Percentiles rank a stretch among this genome's conserved stretches.
Evolutionary conservation across 306 rosid genomes (phyloP).

Genomic region (Trifolium subterraneum): DNA sequence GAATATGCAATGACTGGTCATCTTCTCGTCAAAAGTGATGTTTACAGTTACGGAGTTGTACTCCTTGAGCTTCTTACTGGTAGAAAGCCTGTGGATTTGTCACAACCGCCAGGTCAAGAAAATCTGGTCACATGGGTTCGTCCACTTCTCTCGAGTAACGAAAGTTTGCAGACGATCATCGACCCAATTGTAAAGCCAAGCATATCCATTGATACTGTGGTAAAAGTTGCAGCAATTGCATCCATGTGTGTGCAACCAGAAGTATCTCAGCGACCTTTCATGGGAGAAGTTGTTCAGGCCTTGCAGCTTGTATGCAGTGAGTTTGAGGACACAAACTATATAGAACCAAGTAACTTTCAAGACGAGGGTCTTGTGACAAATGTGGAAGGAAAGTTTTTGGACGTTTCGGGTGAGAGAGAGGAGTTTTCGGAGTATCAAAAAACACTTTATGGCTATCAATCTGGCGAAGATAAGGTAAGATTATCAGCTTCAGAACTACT

Average conservation of each 20-base stretch:
- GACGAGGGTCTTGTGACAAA: constrained; percentile 50
- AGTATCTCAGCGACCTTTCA: constrained; percentile 91
- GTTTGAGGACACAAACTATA: constrained; percentile 62
- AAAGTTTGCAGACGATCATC: constrained; percentile 70
- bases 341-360: constrained; percentile 54
- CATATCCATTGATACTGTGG: constrained; percentile 58
- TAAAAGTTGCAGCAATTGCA: constrained; percentile 95
- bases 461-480: constrained; percentile 51
- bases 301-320: constrained; percentile 91
- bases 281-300: constrained; percentile 99
- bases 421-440: constrained; percentile 36
- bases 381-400: constrained; percentile 41
- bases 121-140: constrained; percentile 90
- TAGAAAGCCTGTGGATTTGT: constrained; percentile 91
- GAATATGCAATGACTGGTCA: constrained; percentile 99
- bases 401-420: constrained; percentile 36
- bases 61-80: constrained; percentile 95
- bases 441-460: constrained; percentile 39
- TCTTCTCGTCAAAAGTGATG: constrained; percentile 95
- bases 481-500: constrained; percentile 62
- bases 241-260: constrained; percentile 99
- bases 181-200: constrained; percentile 66
- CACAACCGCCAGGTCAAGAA: constrained; percentile 95
- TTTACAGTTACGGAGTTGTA: constrained; percentile 97
- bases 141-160: constrained; percentile 83